Conservation (phyloP, 139 green algal species). For the Volvox reticuliferus region DNA sequence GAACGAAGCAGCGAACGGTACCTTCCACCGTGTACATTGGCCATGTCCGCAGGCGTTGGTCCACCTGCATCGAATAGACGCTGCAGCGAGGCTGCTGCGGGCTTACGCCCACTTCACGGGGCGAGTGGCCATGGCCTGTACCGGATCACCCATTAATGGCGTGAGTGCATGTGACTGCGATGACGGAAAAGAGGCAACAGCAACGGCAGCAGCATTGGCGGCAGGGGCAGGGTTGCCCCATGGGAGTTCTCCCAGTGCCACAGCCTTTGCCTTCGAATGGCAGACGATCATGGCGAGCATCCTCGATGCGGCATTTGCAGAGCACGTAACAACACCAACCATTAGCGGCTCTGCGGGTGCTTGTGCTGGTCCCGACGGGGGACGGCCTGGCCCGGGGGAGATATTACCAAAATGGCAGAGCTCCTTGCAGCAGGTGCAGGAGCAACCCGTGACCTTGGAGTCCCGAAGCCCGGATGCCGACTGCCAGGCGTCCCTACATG, state of each 20-base stretch:
- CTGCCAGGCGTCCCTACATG: no score
- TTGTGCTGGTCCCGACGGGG: neutral
- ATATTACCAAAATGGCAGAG: neutral
- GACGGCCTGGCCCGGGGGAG: neutral
- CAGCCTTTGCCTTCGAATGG: neutral
- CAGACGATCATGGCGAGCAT: neutral
- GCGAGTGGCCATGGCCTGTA: neutral
- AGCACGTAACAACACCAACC: neutral
- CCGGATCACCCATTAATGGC: no score
- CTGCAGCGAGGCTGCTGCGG: conserved; percentile 30
- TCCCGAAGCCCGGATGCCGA: neutral
- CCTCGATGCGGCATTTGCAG: neutral
- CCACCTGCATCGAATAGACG: conserved; percentile 40
- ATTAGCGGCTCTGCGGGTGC: no score
- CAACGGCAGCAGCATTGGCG: neutral
- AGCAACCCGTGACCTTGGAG: neutral
- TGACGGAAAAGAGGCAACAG: no score
- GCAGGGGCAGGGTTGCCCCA: neutral
- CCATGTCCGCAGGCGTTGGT: conserved; percentile 19
- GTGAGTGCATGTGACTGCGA: neutral
- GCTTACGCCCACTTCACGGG: conserved; percentile 39
- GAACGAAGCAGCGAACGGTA: neutral
- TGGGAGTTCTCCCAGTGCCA: neutral
- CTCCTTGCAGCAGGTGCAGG: neutral
- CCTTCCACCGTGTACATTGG: neutral